These are phyloP conservation scores for Penicillium sp. DNA, from an alignment of 2,329 filamentous ascomycete genomes.

Conservation along the genomic window DNA sequence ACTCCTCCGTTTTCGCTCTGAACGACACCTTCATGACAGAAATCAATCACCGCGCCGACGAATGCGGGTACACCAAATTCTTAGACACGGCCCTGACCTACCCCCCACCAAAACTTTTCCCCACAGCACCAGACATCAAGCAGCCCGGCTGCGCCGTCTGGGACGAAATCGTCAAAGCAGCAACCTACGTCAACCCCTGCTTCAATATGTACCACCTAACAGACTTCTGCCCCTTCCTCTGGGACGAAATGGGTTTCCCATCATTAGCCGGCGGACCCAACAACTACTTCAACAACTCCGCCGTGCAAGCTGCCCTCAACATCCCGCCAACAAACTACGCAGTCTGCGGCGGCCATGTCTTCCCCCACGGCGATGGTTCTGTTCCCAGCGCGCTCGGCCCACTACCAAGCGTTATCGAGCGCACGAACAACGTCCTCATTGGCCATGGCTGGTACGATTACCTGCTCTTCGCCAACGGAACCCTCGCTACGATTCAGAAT, in stretches of 20 bases:
- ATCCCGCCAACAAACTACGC: conserved; percentile 48
- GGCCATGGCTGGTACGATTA: conserved; percentile 70
- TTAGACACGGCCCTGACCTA: conserved; percentile 54
- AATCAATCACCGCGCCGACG: conserved; percentile 38
- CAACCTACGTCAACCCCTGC: conserved; percentile 65
- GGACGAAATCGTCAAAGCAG: conserved; percentile 53
- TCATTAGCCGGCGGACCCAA: conserved; percentile 61
- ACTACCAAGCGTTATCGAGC: conserved; percentile 69
- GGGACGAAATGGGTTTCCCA: conserved; percentile 66
- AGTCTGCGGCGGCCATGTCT: conserved; percentile 36
- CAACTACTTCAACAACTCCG: conserved; percentile 67
- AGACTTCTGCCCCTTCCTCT: conserved; percentile 67
- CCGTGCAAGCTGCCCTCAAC: conserved; percentile 66
- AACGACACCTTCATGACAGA: conserved; percentile 40
- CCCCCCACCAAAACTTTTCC: conserved; percentile 63
- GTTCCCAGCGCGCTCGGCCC: conserved; percentile 29
- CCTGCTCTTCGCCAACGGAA: conserved; percentile 65
- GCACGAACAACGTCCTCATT: conserved; percentile 69
- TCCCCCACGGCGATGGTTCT: conserved; percentile 51
- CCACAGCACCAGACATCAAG: conserved; percentile 43
- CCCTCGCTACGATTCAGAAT: conserved; percentile 71
- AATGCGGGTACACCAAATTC: conserved; percentile 45
- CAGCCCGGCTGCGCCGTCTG: conserved; percentile 56
- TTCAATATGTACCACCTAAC: conserved; percentile 73
- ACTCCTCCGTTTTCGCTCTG: conserved; percentile 40